These are phyloP conservation scores for Ceratocystis papillata DNA, from an alignment of 2,329 filamentous ascomycete genomes.

Conservation along the genomic window DNA sequence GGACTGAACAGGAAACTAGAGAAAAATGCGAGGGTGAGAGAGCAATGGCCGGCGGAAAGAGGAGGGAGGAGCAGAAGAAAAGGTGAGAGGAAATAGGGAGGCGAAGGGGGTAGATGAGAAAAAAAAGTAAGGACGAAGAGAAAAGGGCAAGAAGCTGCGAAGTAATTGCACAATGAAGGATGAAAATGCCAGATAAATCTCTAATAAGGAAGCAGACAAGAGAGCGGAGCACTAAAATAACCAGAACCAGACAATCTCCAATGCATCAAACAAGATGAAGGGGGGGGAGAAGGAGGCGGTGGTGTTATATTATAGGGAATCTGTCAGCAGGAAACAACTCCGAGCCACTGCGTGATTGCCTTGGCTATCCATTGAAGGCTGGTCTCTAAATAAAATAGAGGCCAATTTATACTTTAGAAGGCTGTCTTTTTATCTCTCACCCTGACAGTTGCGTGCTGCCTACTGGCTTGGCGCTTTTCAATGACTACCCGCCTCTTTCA, in stretches of 20 bases:
- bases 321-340: conserved; percentile 2
- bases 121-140: neutral
- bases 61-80: neutral
- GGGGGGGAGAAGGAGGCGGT: conserved; percentile 2
- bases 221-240: neutral
- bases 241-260: neutral
- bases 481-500: neutral
- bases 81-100: neutral
- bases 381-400: neutral
- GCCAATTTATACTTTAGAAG: neutral
- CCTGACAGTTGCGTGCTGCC: neutral
- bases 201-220: neutral
- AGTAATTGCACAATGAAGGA: neutral
- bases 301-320: conserved; percentile 10
- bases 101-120: neutral
- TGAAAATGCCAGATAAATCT: neutral
- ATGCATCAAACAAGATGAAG: conserved; percentile 4
- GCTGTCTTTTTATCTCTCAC: neutral
- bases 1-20: neutral
- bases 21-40: neutral
- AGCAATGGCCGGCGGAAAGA: neutral
- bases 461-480: neutral
- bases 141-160: neutral
- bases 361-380: neutral
- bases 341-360: neutral